Conservation (phyloP, 1,139 yeast species). For the Saccharomyces hybrid region DNA sequence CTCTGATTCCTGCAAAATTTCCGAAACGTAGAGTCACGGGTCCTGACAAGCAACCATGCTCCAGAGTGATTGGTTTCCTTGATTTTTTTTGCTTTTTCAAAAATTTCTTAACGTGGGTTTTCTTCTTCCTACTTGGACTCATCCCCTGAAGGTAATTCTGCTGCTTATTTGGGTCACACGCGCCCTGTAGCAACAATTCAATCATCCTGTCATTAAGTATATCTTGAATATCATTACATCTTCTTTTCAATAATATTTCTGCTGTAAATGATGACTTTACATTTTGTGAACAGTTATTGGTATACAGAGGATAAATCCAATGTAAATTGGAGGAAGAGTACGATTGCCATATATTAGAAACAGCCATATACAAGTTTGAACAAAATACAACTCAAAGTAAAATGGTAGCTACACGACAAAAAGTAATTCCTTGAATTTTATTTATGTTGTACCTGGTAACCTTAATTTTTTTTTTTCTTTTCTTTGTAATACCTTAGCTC, state of each 20-base stretch:
- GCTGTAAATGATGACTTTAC: not conserved
- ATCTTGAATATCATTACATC: not conserved
- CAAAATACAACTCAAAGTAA: not conserved
- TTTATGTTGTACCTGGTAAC: not conserved
- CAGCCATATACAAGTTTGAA: not conserved
- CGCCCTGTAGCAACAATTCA: not conserved
- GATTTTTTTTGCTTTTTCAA: not conserved
- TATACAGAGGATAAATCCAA: not conserved
- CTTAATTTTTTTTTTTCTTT: not conserved
- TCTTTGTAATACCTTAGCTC: not conserved
- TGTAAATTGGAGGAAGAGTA: not conserved
- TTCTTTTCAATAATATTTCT: not conserved
- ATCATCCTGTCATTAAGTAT: not conserved
- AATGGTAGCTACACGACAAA: not conserved
- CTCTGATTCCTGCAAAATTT: conserved; percentile 14
- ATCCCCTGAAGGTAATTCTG: not conserved
- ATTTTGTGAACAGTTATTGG: not conserved
- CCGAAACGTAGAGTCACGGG: conserved; percentile 19
- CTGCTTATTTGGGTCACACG: not conserved
- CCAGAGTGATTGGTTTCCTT: conserved; percentile 2
- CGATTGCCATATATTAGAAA: not conserved
- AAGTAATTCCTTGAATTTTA: not conserved
- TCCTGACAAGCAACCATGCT: conserved; percentile 1
- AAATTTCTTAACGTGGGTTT: conserved; percentile 3
- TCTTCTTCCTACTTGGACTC: not conserved